Evolutionary conservation across 208 protist genomes (phyloP).

Genomic region (Crithidia sp.): DNA sequence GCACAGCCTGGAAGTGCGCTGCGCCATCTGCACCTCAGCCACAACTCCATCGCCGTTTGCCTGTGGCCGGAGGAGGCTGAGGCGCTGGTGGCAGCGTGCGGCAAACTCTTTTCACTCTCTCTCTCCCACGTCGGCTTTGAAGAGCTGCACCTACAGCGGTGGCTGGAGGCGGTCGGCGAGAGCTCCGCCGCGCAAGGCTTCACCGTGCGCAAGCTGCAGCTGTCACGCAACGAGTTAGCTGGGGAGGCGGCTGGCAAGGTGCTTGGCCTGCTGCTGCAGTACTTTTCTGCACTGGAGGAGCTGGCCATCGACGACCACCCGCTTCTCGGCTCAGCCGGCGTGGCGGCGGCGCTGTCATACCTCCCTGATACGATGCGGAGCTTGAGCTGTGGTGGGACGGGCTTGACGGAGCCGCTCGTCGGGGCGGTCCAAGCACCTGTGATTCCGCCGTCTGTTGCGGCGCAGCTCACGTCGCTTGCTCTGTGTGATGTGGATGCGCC

Average conservation of each 20-base stretch:
- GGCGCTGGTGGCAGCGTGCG: conserved; percentile 45
- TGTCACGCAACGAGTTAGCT: conserved; percentile 60
- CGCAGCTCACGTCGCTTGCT: conserved; percentile 44
- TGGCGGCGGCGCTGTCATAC: conserved; percentile 34
- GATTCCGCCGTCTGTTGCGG: conserved; percentile 37
- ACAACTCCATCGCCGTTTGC: conserved; percentile 64
- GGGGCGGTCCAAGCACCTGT: conserved; percentile 26
- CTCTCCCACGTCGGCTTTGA: conserved; percentile 53
- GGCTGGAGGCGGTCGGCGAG: conserved; percentile 36
- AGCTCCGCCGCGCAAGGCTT: conserved; percentile 1
- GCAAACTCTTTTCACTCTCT: conserved; percentile 51
- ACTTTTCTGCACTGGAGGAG: conserved; percentile 53
- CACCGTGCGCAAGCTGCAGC: conserved; percentile 46
- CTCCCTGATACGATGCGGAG: conserved; percentile 33
- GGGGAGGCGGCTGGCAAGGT: conserved; percentile 38
- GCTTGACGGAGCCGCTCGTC: conserved; percentile 29
- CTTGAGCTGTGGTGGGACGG: conserved; percentile 51
- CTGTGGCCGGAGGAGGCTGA: conserved; percentile 61
- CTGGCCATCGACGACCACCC: conserved; percentile 62
- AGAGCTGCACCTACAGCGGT: conserved; percentile 50
- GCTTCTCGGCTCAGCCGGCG: conserved; percentile 41
- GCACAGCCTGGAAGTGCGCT: conserved; percentile 37
- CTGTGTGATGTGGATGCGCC: conserved; percentile 58
- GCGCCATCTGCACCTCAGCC: conserved; percentile 60
- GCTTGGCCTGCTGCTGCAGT: conserved; percentile 45